Evolutionary conservation across 2,329 filamentous ascomycete genomes (phyloP).

Genomic region (Hymenoscyphus occultus): DNA sequence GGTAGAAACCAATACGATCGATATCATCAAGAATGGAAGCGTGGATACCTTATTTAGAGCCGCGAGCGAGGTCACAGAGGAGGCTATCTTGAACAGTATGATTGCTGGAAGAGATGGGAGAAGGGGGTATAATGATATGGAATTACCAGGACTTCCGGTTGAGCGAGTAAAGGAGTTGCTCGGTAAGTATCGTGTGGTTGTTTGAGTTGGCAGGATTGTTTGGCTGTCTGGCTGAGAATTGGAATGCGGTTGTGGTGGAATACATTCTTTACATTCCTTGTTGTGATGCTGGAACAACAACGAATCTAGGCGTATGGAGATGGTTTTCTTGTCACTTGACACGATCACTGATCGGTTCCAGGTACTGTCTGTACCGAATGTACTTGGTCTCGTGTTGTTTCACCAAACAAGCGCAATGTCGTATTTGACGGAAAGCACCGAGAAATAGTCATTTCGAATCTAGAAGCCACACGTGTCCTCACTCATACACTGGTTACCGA

Average conservation of each 20-base stretch:
- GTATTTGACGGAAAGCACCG: neutral
- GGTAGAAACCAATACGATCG: constrained; percentile 43
- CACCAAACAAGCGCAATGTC: neutral
- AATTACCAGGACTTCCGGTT: constrained; percentile 49
- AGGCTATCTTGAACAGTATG: constrained; percentile 63
- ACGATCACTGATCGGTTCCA: neutral
- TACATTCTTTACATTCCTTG: constrained; percentile 6
- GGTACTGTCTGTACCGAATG: neutral
- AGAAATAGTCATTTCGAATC: neutral
- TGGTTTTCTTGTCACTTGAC: neutral
- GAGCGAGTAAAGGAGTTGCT: constrained; percentile 32
- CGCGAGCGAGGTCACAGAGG: constrained; percentile 59
- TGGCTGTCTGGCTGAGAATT: neutral
- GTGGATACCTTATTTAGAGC: constrained; percentile 63
- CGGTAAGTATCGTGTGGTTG: constrained; percentile 22
- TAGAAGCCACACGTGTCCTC: no score
- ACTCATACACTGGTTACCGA: no score
- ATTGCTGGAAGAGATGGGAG: constrained; percentile 57
- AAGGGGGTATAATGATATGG: constrained; percentile 50
- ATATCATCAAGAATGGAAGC: constrained; percentile 54
- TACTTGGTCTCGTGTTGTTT: neutral
- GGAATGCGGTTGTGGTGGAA: neutral
- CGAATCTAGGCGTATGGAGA: neutral
- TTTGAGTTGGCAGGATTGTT: constrained; percentile 13
- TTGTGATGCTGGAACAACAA: neutral